These are phyloP conservation scores for Pisolithus orientalis DNA, from an alignment of 768 basidiomycete genomes.

Conservation along the genomic window DNA sequence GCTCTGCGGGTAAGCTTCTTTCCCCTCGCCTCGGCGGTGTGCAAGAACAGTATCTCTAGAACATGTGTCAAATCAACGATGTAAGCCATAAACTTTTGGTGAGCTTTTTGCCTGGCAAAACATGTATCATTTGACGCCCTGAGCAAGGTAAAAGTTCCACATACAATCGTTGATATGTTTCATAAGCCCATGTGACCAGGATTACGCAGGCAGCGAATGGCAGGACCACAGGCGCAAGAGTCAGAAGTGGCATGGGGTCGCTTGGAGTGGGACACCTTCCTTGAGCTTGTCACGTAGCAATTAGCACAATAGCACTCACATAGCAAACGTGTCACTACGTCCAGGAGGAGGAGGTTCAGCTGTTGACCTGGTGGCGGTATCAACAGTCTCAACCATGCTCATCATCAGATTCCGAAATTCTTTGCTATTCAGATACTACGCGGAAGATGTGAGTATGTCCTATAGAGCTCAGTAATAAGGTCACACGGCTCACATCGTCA, in stretches of 20 bases:
- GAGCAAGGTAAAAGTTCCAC: neutral
- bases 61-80: conserved; percentile 21
- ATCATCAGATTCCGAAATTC: neutral
- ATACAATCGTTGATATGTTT: neutral
- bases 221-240: too few species aligned
- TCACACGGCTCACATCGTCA: neutral
- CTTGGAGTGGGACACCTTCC: too few species aligned
- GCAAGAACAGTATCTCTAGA: conserved; percentile 14
- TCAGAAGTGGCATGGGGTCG: too few species aligned
- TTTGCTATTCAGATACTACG: neutral
- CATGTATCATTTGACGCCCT: neutral
- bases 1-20: neutral
- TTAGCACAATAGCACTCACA: too few species aligned
- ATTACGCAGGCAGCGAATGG: too few species aligned
- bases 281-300: too few species aligned
- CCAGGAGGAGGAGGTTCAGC: too few species aligned
- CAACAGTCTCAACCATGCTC: too few species aligned
- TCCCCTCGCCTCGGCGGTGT: neutral
- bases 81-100: conserved; percentile 17
- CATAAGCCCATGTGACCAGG: too few species aligned
- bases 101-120: neutral
- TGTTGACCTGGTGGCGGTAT: too few species aligned
- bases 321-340: too few species aligned
- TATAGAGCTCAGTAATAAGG: neutral
- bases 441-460: neutral